A percentile compares a stretch with the other conserved stretches of the same genome.
These are phyloP conservation scores for Herpetomonas tarakana DNA, from an alignment of 208 protist species.

Conservation along the genomic window DNA sequence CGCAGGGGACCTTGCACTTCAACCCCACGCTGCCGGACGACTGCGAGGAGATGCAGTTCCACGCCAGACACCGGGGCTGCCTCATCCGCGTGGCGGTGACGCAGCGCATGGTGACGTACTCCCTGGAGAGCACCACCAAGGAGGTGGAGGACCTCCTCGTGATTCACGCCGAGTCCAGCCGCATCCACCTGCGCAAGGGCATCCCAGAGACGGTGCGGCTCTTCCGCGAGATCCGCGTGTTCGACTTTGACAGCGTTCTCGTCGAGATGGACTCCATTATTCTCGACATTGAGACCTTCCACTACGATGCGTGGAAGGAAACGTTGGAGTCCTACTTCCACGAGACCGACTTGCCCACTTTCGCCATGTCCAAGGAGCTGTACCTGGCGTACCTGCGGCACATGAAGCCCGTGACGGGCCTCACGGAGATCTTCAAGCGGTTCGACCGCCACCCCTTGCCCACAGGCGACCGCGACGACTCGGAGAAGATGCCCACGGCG, in stretches of 20 bases:
- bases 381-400: slow-evolving; percentile 86
- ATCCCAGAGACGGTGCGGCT: slow-evolving; percentile 67
- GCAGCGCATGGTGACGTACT: slow-evolving; percentile 73
- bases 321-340: slow-evolving; percentile 71
- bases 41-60: slow-evolving; percentile 77
- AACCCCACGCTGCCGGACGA: slow-evolving; percentile 72
- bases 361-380: slow-evolving; percentile 64
- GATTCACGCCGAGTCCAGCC: slow-evolving; percentile 65
- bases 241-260: slow-evolving; percentile 89
- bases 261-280: slow-evolving; percentile 89
- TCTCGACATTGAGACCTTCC: slow-evolving; percentile 68
- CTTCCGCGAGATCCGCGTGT: slow-evolving; percentile 62
- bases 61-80: slow-evolving; percentile 68
- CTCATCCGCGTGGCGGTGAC: slow-evolving; percentile 68
- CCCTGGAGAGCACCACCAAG: slow-evolving; percentile 35
- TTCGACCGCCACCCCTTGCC: slow-evolving; percentile 37
- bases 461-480: slow-evolving; percentile 43
- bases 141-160: slow-evolving; percentile 56
- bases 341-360: slow-evolving; percentile 31
- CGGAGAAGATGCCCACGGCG: slow-evolving; percentile 43
- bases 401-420: slow-evolving; percentile 51
- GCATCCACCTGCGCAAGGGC: slow-evolving; percentile 51
- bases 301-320: slow-evolving; percentile 85
- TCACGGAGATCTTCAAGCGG: slow-evolving; percentile 66
- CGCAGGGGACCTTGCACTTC: slow-evolving; percentile 77